Evolutionary conservation across 1,284 basidiomycete genomes (phyloP).

Genomic region (Cryptococcus wingfieldii): DNA sequence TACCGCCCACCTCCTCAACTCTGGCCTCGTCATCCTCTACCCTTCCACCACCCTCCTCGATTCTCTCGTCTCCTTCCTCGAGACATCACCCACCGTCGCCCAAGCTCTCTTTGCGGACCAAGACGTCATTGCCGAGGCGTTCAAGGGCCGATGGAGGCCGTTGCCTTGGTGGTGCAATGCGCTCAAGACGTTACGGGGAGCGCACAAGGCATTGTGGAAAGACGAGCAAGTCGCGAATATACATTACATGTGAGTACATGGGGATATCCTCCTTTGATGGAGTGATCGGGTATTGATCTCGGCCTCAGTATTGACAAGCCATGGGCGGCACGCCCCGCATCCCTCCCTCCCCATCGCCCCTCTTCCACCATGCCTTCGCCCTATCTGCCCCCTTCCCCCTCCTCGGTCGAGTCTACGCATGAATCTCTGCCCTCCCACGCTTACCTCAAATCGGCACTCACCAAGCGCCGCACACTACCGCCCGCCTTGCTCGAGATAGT

Average conservation of each 20-base stretch:
- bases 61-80: slow-evolving; percentile 60
- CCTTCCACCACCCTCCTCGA: slow-evolving; percentile 57
- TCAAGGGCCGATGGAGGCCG: slow-evolving; percentile 56
- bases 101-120: slow-evolving; percentile 85
- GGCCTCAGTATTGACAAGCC: slow-evolving; percentile 46
- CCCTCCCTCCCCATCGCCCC: slow-evolving; percentile 4
- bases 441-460: neutral
- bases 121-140: slow-evolving; percentile 78
- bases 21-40: slow-evolving; percentile 79
- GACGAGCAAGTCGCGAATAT: slow-evolving; percentile 49
- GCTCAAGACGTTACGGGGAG: slow-evolving; percentile 49
- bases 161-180: slow-evolving; percentile 53
- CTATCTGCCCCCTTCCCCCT: slow-evolving; percentile 6
- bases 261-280: neutral
- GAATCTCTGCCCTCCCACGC: neutral
- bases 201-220: slow-evolving; percentile 48
- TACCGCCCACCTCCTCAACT: slow-evolving; percentile 76
- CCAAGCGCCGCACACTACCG: slow-evolving; percentile 18
- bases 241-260: slow-evolving; percentile 47
- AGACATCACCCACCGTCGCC: slow-evolving; percentile 63
- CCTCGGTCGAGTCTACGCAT: neutral
- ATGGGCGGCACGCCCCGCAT: slow-evolving; percentile 34
- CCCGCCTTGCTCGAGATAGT: slow-evolving; percentile 29
- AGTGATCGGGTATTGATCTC: neutral
- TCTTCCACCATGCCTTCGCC: neutral